Evolutionary conservation across 2,329 filamentous ascomycete species (phyloP).

Genomic region (Alternaria dauci): DNA sequence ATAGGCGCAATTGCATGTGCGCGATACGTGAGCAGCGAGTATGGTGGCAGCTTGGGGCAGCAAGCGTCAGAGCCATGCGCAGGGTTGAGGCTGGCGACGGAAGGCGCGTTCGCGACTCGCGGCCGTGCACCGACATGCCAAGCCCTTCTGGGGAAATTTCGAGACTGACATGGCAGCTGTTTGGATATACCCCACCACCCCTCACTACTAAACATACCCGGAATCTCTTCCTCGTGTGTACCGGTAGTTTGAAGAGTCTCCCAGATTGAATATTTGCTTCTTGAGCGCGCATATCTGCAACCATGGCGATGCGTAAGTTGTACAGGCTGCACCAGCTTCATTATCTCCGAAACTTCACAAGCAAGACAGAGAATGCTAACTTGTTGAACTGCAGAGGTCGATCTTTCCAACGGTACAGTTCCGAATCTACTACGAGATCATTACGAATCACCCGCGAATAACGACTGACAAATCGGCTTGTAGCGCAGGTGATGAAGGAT

Average conservation of each 20-base stretch:
- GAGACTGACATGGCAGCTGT: slow-evolving; percentile 29
- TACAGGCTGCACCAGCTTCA: slow-evolving; percentile 20
- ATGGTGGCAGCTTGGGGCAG: slow-evolving; percentile 8
- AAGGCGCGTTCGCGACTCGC: slow-evolving; percentile 26
- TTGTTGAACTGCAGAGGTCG: slow-evolving; percentile 68
- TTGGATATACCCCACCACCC: slow-evolving; percentile 39
- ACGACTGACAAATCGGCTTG: slow-evolving; percentile 37
- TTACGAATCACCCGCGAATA: slow-evolving; percentile 1
- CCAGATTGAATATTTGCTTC: slow-evolving; percentile 10
- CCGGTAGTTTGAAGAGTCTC: slow-evolving; percentile 8
- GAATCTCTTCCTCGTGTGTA: slow-evolving; percentile 7
- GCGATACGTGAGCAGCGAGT: slow-evolving; percentile 11
- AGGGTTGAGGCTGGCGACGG: slow-evolving; percentile 13
- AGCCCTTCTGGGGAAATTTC: slow-evolving; percentile 40
- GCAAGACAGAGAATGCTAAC: slow-evolving; percentile 23
- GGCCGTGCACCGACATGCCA: slow-evolving; percentile 25
- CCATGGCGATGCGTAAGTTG: slow-evolving; percentile 53
- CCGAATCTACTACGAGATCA: slow-evolving; percentile 7
- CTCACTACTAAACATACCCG: slow-evolving; percentile 27
- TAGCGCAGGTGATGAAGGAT: slow-evolving; percentile 87
- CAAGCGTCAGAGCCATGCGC: slow-evolving; percentile 6
- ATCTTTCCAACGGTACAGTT: slow-evolving; percentile 79
- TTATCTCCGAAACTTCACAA: not conserved
- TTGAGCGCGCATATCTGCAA: slow-evolving; percentile 30
- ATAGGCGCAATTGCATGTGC: slow-evolving; percentile 20